Evolutionary conservation across 2,329 filamentous ascomycete species (phyloP).

Genomic region (Alternaria longipes): DNA sequence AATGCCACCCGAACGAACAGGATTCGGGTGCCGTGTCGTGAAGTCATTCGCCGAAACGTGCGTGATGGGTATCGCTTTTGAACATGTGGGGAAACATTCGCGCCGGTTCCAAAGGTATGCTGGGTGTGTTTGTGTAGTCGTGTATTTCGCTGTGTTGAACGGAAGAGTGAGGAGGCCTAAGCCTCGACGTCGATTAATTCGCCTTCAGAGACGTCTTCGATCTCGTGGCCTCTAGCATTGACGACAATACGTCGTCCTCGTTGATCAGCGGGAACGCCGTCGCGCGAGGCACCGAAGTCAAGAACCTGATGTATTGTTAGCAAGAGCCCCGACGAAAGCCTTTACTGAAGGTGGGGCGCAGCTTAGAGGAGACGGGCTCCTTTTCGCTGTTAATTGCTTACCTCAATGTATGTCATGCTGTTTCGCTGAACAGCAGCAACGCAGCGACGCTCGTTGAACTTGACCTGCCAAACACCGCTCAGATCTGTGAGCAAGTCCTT

Average conservation of each 20-base stretch:
- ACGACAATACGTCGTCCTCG: constrained; percentile 78
- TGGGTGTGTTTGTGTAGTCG: constrained; percentile 5
- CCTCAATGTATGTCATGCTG: constrained; percentile 93
- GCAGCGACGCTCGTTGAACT: constrained; percentile 93
- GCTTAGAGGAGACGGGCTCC: too few species aligned
- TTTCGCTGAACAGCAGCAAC: constrained; percentile 96
- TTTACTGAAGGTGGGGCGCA: too few species aligned
- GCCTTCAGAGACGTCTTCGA: constrained; percentile 46
- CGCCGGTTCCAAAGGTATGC: constrained; percentile 18
- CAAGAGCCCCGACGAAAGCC: too few species aligned
- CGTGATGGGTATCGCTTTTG: constrained; percentile 45
- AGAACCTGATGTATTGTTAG: constrained; percentile 73
- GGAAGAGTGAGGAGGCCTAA: constrained; percentile 9
- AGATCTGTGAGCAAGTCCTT: constrained; percentile 92
- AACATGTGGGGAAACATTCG: constrained; percentile 36
- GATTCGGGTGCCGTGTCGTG: constrained; percentile 19
- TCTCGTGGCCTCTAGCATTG: constrained; percentile 51
- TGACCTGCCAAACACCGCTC: constrained; percentile 98
- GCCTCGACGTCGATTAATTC: constrained; percentile 43
- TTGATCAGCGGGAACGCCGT: constrained; percentile 80
- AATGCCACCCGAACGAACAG: constrained; percentile 14
- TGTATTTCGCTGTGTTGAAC: not conserved
- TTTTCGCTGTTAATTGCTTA: constrained; percentile 22
- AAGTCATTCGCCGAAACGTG: constrained; percentile 26
- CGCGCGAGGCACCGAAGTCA: constrained; percentile 93